Evolutionary conservation across 345 rosid genomes (phyloP).

Genomic region (Salix exigua): DNA sequence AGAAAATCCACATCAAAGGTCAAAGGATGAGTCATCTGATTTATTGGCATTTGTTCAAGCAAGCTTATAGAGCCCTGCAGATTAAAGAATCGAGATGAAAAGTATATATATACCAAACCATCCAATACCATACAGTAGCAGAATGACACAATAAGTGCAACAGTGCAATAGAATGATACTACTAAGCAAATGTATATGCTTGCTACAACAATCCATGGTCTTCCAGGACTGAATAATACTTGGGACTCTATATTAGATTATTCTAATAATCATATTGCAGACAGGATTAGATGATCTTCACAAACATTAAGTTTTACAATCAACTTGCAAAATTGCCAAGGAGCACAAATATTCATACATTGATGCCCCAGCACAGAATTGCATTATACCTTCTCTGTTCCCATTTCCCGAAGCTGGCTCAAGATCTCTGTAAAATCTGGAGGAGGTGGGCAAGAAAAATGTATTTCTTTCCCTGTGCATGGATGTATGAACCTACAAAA

Average conservation of each 20-base stretch:
- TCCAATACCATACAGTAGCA: background rate
- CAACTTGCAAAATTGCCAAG: background rate
- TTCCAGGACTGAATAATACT: background rate
- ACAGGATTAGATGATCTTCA: background rate
- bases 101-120: background rate
- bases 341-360: background rate
- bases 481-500: slow-evolving; percentile 75
- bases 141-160: background rate
- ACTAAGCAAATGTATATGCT: too few species aligned
- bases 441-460: slow-evolving; percentile 74
- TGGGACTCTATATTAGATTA: background rate
- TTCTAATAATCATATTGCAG: background rate
- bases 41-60: background rate
- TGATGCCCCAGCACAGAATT: background rate
- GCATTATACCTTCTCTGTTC: slow-evolving; percentile 47
- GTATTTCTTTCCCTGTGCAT: slow-evolving; percentile 42
- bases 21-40: background rate
- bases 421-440: slow-evolving; percentile 60
- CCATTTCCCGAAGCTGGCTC: slow-evolving; percentile 53
- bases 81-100: background rate
- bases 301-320: background rate
- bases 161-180: background rate
- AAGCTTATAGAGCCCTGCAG: background rate
- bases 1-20: background rate
- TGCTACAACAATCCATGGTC: too few species aligned